phyloP scores from a whole-genome alignment of 306 rosid species.

The Morella rubra region DNA sequence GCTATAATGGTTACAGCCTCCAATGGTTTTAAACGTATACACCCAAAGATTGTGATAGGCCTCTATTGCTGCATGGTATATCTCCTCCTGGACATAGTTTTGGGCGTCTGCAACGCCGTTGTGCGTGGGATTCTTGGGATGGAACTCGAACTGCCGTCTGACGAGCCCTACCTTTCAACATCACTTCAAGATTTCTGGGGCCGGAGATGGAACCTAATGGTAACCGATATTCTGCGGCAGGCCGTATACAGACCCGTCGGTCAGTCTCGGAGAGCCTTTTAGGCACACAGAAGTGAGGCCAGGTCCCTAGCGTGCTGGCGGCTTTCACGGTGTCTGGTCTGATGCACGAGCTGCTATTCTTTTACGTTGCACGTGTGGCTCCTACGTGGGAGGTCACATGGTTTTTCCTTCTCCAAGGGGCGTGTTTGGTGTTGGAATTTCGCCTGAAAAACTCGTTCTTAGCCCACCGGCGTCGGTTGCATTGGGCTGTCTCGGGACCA shows the following conservation, averaged over 20 bases:
- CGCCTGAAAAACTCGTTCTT: constrained; percentile 3
- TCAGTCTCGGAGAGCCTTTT: background rate
- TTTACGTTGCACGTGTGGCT: constrained; percentile 22
- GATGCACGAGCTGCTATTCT: constrained; percentile 36
- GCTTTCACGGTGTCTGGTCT: constrained; percentile 35
- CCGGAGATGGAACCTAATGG: constrained; percentile 32
- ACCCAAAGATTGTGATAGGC: background rate
- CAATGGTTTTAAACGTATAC: background rate
- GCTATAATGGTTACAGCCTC: background rate
- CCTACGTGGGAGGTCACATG: constrained; percentile 43
- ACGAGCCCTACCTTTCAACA: constrained; percentile 36
- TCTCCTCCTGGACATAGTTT: constrained; percentile 22
- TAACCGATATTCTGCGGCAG: constrained; percentile 22
- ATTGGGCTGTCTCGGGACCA: constrained; percentile 14
- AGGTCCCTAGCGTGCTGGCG: background rate
- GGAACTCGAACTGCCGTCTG: constrained; percentile 29
- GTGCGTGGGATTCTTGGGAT: constrained; percentile 17
- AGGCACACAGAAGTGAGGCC: constrained; percentile 2
- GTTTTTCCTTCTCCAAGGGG: constrained; percentile 36
- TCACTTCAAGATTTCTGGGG: constrained; percentile 45
- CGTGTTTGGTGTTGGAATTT: constrained; percentile 28
- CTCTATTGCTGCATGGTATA: constrained; percentile 18
- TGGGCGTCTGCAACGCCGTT: constrained; percentile 14
- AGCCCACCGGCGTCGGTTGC: constrained; percentile 1
- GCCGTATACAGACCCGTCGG: constrained; percentile 28